Percentiles rank a stretch among this genome's conserved stretches.
These are phyloP conservation scores for Thielaviopsis musarum DNA, from an alignment of 2,329 filamentous ascomycete genomes.

Conservation along the genomic window DNA sequence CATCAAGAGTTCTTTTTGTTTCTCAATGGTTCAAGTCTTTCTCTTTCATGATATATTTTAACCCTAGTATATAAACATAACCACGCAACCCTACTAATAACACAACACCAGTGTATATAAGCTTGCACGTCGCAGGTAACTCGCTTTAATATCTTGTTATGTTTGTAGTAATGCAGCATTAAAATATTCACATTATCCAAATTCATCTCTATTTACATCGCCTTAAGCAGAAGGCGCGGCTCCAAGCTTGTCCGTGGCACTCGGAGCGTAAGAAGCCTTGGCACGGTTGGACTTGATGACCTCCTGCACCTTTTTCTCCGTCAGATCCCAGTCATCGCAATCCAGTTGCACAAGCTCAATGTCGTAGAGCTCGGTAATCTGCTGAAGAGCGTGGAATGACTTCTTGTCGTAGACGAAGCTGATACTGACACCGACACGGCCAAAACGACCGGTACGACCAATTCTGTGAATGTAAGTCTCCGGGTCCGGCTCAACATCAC, in stretches of 20 bases:
- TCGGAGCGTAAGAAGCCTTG: constrained; percentile 35
- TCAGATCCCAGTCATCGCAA: constrained; percentile 77
- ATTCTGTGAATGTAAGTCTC: constrained; percentile 98
- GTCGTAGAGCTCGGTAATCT: constrained; percentile 66
- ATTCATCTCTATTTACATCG: neutral
- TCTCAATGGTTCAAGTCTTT: no score
- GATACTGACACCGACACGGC: constrained; percentile 88
- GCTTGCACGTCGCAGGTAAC: neutral
- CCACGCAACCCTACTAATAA: no score
- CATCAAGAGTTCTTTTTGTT: no score
- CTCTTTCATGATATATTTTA: no score
- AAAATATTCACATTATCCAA: neutral
- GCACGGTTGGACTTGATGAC: constrained; percentile 59
- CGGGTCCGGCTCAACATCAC: constrained; percentile 70
- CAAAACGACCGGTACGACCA: constrained; percentile 89
- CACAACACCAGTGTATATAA: no score
- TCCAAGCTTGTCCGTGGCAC: constrained; percentile 23
- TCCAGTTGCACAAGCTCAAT: constrained; percentile 70
- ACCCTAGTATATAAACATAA: no score
- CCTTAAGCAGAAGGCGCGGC: constrained; percentile 14
- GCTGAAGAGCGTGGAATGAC: constrained; percentile 61
- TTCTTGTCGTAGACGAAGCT: constrained; percentile 80
- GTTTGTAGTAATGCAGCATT: neutral
- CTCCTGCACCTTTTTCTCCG: constrained; percentile 66
- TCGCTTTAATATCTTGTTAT: neutral